phyloP scores from a whole-genome alignment of 2,329 filamentous ascomycete species.

The Lizonia empirigonia region DNA sequence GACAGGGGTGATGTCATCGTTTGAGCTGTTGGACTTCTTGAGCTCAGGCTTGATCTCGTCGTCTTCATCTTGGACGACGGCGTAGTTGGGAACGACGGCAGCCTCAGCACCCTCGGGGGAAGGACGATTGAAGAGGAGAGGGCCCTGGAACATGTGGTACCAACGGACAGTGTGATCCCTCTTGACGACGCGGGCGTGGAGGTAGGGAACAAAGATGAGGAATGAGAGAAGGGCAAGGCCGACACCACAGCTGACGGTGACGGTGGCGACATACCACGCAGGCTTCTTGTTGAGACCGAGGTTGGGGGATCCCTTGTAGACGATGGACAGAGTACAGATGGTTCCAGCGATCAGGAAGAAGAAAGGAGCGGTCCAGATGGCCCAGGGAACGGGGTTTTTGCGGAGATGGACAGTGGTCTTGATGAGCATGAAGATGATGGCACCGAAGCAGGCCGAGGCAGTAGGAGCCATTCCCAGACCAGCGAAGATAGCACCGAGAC shows the following conservation, averaged over 20 bases:
- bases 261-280: constrained; percentile 67
- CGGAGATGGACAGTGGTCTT: constrained; percentile 73
- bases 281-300: constrained; percentile 70
- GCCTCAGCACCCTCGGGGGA: constrained; percentile 58
- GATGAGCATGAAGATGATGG: constrained; percentile 74
- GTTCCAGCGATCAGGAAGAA: constrained; percentile 79
- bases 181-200: constrained; percentile 71
- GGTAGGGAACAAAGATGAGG: constrained; percentile 75
- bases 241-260: constrained; percentile 68
- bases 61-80: constrained; percentile 69
- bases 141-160: constrained; percentile 67
- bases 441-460: constrained; percentile 68
- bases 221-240: constrained; percentile 65
- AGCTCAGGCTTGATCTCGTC: constrained; percentile 48
- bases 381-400: constrained; percentile 73
- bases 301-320: constrained; percentile 79
- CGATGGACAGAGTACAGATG: constrained; percentile 75
- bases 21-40: constrained; percentile 37
- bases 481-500: constrained; percentile 66
- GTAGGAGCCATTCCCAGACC: constrained; percentile 72
- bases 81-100: constrained; percentile 73
- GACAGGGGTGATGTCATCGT: constrained; percentile 35
- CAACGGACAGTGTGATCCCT: constrained; percentile 68
- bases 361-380: constrained; percentile 73
- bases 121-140: constrained; percentile 62